Percentiles rank a stretch among this genome's conserved stretches.
phyloP scores from a whole-genome alignment of 2,329 filamentous ascomycete species.

The Emmonsiellopsis sp. region DNA sequence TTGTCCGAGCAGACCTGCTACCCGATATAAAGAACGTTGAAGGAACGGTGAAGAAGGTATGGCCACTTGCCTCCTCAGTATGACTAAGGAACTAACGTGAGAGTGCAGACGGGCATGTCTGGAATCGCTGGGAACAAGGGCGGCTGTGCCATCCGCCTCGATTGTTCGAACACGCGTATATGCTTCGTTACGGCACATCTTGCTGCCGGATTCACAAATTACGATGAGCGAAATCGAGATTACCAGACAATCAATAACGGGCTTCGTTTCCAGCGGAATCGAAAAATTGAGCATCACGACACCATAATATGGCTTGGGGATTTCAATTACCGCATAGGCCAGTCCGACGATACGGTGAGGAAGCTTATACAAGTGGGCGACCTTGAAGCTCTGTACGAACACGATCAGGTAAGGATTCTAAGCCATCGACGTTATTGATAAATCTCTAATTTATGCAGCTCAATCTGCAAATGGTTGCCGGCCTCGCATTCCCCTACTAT shows the following conservation, averaged over 20 bases:
- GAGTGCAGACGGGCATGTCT: slow-evolving; percentile 66
- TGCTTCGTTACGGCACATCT: slow-evolving; percentile 96
- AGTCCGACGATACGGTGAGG: slow-evolving; percentile 68
- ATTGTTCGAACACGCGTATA: slow-evolving; percentile 84
- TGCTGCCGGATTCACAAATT: slow-evolving; percentile 91
- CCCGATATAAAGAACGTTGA: slow-evolving; percentile 91
- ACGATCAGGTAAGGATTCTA: slow-evolving; percentile 63
- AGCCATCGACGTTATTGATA: background rate
- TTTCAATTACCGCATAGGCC: slow-evolving; percentile 94
- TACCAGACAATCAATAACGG: slow-evolving; percentile 84
- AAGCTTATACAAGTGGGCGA: slow-evolving; percentile 64
- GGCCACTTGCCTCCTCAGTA: background rate
- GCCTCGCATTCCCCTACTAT: slow-evolving; percentile 81
- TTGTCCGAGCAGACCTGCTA: slow-evolving; percentile 70
- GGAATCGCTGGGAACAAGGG: slow-evolving; percentile 98
- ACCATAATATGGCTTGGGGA: slow-evolving; percentile 92
- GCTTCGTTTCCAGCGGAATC: slow-evolving; percentile 80
- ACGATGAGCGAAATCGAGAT: slow-evolving; percentile 90
- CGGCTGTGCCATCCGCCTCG: slow-evolving; percentile 89
- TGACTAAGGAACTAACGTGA: slow-evolving; percentile 11
- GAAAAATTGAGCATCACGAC: slow-evolving; percentile 84
- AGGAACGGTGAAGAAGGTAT: slow-evolving; percentile 79
- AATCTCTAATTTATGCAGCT: slow-evolving; percentile 43
- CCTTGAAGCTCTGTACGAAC: slow-evolving; percentile 72
- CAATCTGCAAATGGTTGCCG: slow-evolving; percentile 93